Conservation (phyloP, 306 rosid species). For the Inga oerstediana region DNA sequence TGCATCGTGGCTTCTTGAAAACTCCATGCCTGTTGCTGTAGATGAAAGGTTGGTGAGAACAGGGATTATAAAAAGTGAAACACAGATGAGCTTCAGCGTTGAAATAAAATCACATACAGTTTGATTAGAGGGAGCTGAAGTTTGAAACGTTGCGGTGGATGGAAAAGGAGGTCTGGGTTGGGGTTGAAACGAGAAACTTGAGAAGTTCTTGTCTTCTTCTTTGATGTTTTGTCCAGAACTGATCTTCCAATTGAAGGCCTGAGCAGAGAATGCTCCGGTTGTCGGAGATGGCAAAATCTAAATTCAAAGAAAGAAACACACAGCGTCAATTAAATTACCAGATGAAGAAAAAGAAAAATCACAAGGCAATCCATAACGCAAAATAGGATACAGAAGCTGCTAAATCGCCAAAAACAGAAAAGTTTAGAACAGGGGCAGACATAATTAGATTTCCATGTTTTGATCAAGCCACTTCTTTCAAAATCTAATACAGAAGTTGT, state of each 20-base stretch:
- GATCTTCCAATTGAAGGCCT: conserved; percentile 58
- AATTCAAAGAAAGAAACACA: neutral
- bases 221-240: conserved; percentile 53
- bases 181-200: conserved; percentile 67
- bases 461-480: neutral
- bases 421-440: neutral
- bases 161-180: conserved; percentile 54
- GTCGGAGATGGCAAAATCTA: conserved; percentile 87
- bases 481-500: neutral
- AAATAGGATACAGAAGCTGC: neutral
- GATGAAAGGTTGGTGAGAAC: conserved; percentile 24
- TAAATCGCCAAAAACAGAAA: neutral
- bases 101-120: conserved; percentile 44
- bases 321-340: conserved; percentile 19
- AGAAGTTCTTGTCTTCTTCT: conserved; percentile 55
- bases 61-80: no score
- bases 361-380: neutral
- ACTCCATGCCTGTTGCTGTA: conserved; percentile 58
- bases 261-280: conserved; percentile 71
- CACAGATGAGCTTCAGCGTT: neutral
- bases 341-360: neutral
- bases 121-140: conserved; percentile 42
- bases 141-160: conserved; percentile 42
- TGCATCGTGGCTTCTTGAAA: conserved; percentile 57
- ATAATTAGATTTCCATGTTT: neutral